A percentile compares a stretch with the other conserved stretches of the same genome.
Evolutionary conservation across 441 rosid species (phyloP).

Genomic region (Brassica balearica): DNA sequence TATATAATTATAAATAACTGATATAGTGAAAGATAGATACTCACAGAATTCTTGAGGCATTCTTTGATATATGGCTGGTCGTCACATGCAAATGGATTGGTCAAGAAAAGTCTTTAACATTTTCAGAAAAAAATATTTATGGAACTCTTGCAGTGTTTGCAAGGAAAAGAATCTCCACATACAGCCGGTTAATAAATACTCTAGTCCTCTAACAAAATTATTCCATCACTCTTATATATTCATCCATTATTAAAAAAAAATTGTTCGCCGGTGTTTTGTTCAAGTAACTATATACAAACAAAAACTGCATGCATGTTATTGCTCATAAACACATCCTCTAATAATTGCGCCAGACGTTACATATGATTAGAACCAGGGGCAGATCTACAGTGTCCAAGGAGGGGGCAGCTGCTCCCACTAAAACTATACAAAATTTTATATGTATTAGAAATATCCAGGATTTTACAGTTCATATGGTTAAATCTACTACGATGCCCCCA

Average conservation of each 20-base stretch:
- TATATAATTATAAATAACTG: no score
- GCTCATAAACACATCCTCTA: not conserved
- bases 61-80: no score
- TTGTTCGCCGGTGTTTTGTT: not conserved
- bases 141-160: not conserved
- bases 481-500: no score
- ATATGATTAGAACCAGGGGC: no score
- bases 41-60: no score
- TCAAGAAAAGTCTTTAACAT: not conserved
- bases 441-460: no score
- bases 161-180: not conserved
- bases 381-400: no score
- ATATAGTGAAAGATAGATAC: no score
- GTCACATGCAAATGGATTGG: not conserved
- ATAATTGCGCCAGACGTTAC: not conserved
- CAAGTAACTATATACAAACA: not conserved
- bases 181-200: not conserved
- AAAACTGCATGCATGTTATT: no score
- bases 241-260: not conserved
- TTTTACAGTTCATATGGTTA: no score
- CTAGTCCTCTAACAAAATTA: not conserved
- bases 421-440: no score
- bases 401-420: no score
- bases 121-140: not conserved
- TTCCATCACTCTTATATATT: not conserved